Base-by-base conservation (phyloP, 2,329 filamentous ascomycete species). In the Triangularia verruculosa region DNA sequence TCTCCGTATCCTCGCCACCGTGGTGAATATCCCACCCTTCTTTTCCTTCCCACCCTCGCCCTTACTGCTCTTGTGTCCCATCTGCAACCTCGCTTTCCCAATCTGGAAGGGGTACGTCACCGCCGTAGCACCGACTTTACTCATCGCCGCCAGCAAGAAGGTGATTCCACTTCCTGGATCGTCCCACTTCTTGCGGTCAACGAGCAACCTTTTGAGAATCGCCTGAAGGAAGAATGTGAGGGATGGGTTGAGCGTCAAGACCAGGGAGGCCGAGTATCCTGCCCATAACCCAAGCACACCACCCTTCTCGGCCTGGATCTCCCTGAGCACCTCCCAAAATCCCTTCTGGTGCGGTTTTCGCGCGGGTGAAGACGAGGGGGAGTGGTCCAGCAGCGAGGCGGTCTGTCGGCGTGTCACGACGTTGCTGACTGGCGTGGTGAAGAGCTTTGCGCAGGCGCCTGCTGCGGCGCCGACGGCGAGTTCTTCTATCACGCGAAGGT, bases 171-270 rank as follows among this genome's bases (percentile, higher is more conserved):
- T 63, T 0, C 72, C 74, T 25, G 72, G 70, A 8, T 74, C 70
- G 15, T 75, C 73, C 69, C 72, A 72, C 61, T 74, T 65, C 72
- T 78, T 69, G 79, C 82, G 43, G 74, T 79, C 61, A 1, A 92
- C 79, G 2, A 90, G 73, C 1, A 80, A 73, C 59, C 85, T 82
- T 68, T 89, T 88, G 20, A 95, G 78, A 7, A 88, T 78, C 69
- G 92, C 88, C 72, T 96, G 91, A 28, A 96, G 79, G 69, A 94
- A 88, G 73, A 97, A 93, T 0, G 93, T 96, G 67, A 97, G 83
- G 68, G 89, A 89, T 1, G 93, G 93, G 71, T 97, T 97, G 27
- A 96, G 80, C 0, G 93, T 93, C 58, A 96, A 78, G 43, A 97
- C 82, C 63, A 96, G 75, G 22, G 85, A 89, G 1, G 92, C 92